These are phyloP conservation scores for Circinella umbellata DNA, from an alignment of 371 early-diverging fungal species.

Conservation along the genomic window DNA sequence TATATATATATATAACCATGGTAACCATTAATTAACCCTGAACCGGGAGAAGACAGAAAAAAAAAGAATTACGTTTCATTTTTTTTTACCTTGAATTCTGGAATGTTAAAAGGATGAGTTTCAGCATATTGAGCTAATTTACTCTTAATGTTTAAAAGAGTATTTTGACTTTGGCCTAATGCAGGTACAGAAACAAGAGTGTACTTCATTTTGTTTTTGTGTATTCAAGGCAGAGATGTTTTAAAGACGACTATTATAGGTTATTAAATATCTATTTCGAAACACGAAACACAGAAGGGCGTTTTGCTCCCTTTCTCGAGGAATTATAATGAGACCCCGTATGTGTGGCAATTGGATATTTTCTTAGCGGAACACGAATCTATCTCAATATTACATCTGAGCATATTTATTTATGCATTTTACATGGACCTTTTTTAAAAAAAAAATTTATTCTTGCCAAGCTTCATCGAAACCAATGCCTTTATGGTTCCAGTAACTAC, in stretches of 20 bases:
- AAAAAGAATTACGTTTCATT: neutral
- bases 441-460: constrained; percentile 32
- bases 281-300: neutral
- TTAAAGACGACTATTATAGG: neutral
- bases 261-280: neutral
- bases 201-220: constrained; percentile 37
- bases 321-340: too few species aligned
- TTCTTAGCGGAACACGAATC: too few species aligned
- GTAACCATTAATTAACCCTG: too few species aligned
- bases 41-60: too few species aligned
- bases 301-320: too few species aligned
- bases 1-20: too few species aligned
- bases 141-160: constrained; percentile 44
- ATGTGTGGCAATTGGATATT: too few species aligned
- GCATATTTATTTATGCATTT: neutral
- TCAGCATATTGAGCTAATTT: constrained; percentile 48
- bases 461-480: constrained; percentile 46
- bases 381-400: too few species aligned
- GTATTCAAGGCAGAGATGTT: neutral
- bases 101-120: constrained; percentile 42
- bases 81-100: constrained; percentile 54
- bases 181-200: constrained; percentile 55
- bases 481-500: constrained; percentile 36
- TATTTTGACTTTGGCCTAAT: constrained; percentile 46
- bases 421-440: neutral